Conservation (phyloP, 139 green algal genomes). For the Choricystis sp. region DNA sequence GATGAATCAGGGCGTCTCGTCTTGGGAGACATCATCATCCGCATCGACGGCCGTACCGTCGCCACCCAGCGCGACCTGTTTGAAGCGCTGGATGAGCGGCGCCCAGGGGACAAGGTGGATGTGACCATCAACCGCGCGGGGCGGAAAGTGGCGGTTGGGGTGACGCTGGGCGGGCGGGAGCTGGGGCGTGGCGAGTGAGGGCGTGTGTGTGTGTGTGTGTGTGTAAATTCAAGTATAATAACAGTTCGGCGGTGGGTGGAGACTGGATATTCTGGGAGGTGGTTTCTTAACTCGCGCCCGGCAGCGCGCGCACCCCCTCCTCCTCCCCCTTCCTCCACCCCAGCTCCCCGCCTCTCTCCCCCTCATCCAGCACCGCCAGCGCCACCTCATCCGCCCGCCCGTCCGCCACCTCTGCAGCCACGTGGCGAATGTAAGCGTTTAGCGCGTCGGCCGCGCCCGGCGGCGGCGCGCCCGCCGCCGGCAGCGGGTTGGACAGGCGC, state of each 20-base stretch:
- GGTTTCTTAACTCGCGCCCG: no score
- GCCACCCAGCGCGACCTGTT: slow-evolving; percentile 36
- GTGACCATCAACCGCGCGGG: slow-evolving; percentile 22
- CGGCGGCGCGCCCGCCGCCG: no score
- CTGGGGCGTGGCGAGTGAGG: slow-evolving; percentile 8
- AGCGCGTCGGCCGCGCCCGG: no score
- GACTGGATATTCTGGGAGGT: no score
- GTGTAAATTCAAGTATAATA: no score
- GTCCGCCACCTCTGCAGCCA: neutral
- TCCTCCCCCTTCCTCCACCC: no score
- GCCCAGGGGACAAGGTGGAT: slow-evolving; percentile 24
- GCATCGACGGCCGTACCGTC: slow-evolving; percentile 29
- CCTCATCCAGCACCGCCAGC: neutral
- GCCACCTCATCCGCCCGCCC: neutral
- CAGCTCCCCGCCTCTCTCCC: no score
- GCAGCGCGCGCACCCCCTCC: no score
- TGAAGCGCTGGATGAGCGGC: slow-evolving; percentile 34
- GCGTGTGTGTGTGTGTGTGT: no score
- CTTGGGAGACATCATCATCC: slow-evolving; percentile 37
- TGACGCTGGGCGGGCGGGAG: slow-evolving; percentile 19
- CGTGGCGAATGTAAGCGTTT: neutral
- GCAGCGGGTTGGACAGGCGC: neutral
- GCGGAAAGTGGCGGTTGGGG: slow-evolving; percentile 5
- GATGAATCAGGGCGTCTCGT: slow-evolving; percentile 22
- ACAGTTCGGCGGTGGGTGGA: no score